A percentile compares a stretch with the other conserved stretches of the same genome.
These are phyloP conservation scores for Aspergillus cejpii DNA, from an alignment of 2,329 filamentous ascomycete species.

Conservation along the genomic window DNA sequence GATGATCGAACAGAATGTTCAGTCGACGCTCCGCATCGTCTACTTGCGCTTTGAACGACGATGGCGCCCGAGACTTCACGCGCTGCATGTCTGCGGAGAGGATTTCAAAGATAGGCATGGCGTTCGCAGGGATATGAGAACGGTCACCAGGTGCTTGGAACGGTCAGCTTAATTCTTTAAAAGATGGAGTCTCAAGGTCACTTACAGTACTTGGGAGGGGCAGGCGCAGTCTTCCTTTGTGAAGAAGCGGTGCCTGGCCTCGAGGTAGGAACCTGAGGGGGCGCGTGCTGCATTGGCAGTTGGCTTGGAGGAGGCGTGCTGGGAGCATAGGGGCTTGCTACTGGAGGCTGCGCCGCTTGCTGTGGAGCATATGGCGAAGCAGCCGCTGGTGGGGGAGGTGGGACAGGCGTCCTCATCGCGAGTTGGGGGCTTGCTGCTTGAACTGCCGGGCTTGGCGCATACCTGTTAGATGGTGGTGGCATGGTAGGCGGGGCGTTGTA, in stretches of 20 bases:
- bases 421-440: constrained; percentile 46
- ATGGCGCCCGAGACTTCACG: constrained; percentile 75
- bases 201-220: constrained; percentile 63
- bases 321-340: constrained; percentile 41
- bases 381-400: constrained; percentile 41
- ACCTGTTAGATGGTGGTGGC: constrained; percentile 65
- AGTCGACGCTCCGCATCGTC: constrained; percentile 91
- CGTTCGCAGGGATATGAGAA: constrained; percentile 73
- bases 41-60: constrained; percentile 81
- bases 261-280: constrained; percentile 36
- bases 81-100: constrained; percentile 79
- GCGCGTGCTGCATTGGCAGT: constrained; percentile 24
- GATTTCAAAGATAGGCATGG: constrained; percentile 73
- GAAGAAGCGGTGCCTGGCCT: constrained; percentile 47
- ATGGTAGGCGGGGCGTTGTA: constrained; percentile 73
- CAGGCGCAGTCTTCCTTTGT: constrained; percentile 43
- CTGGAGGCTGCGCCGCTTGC: constrained; percentile 31
- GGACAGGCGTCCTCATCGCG: constrained; percentile 44
- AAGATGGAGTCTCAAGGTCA: constrained; percentile 14
- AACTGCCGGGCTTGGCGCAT: constrained; percentile 60
- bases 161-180: constrained; percentile 11
- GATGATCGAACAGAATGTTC: constrained; percentile 87
- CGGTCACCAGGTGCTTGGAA: constrained; percentile 63
- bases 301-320: constrained; percentile 43
- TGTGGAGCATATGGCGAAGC: constrained; percentile 56